Conservation (phyloP, 805 yeast genomes). For the Kodamaea restingae region DNA sequence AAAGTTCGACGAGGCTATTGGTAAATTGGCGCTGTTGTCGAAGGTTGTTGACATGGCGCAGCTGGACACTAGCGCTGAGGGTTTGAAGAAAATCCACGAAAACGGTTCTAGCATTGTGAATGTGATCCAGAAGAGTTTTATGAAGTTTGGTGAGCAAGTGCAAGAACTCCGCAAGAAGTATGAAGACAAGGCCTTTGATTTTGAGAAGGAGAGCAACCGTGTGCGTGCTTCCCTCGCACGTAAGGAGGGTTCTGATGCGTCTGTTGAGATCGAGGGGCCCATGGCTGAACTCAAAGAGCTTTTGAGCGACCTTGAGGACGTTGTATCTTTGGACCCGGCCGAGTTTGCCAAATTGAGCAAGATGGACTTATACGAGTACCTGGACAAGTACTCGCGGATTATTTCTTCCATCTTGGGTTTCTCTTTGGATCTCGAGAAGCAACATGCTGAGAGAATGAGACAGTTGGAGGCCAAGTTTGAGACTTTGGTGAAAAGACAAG, state of each 20-base stretch:
- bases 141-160: slow-evolving; percentile 45
- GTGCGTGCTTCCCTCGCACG: slow-evolving; percentile 22
- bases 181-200: slow-evolving; percentile 45
- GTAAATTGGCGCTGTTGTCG: slow-evolving; percentile 22
- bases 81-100: slow-evolving; percentile 40
- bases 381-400: slow-evolving; percentile 23
- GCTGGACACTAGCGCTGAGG: slow-evolving; percentile 45
- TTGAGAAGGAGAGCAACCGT: slow-evolving; percentile 47
- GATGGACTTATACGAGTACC: slow-evolving; percentile 22
- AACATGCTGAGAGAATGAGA: slow-evolving; percentile 27
- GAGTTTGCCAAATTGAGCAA: slow-evolving; percentile 22
- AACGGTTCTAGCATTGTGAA: slow-evolving; percentile 40
- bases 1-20: slow-evolving; percentile 20
- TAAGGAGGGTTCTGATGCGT: slow-evolving; percentile 12
- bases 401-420: slow-evolving; percentile 29
- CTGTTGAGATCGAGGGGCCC: slow-evolving; percentile 24
- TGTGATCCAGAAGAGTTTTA: slow-evolving; percentile 41
- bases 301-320: slow-evolving; percentile 25
- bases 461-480: slow-evolving; percentile 26
- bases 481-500: slow-evolving; percentile 27
- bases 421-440: slow-evolving; percentile 23
- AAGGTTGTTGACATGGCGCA: slow-evolving; percentile 38
- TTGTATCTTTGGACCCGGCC: slow-evolving; percentile 16
- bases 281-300: slow-evolving; percentile 24
- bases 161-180: slow-evolving; percentile 39